These are phyloP conservation scores for Endoconidiophora polonica DNA, from an alignment of 2,329 filamentous ascomycete genomes.

Conservation along the genomic window DNA sequence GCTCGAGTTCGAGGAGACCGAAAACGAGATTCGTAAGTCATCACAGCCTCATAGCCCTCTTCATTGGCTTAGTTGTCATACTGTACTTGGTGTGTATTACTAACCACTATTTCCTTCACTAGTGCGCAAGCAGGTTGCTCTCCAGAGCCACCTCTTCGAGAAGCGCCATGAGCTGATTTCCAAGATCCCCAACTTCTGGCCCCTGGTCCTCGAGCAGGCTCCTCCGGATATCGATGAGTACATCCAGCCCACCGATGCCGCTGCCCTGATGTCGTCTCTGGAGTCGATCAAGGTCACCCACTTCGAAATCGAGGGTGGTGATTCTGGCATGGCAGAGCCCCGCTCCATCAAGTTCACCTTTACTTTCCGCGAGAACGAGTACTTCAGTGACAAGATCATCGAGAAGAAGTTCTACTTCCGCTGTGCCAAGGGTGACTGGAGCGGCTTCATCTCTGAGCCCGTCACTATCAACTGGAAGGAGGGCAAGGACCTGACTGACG, in stretches of 20 bases:
- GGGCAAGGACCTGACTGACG: slow-evolving; percentile 67
- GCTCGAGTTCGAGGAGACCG: slow-evolving; percentile 67
- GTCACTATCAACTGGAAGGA: slow-evolving; percentile 79
- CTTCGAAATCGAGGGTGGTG: slow-evolving; percentile 51
- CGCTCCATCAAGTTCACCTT: slow-evolving; percentile 64
- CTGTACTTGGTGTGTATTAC: not conserved
- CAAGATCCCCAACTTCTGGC: slow-evolving; percentile 80
- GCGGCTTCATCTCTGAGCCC: slow-evolving; percentile 72
- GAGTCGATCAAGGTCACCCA: slow-evolving; percentile 55
- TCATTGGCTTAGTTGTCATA: not conserved
- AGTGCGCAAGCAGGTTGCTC: slow-evolving; percentile 58
- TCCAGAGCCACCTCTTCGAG: slow-evolving; percentile 55
- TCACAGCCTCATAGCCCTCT: not conserved
- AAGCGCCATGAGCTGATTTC: slow-evolving; percentile 55
- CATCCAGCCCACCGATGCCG: slow-evolving; percentile 66
- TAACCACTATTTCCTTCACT: slow-evolving; percentile 13
- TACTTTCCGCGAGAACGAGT: slow-evolving; percentile 65
- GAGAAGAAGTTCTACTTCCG: slow-evolving; percentile 91
- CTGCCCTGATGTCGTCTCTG: slow-evolving; percentile 52
- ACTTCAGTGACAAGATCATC: slow-evolving; percentile 60
- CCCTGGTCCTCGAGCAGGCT: slow-evolving; percentile 77
- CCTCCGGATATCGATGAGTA: slow-evolving; percentile 76
- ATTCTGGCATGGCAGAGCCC: slow-evolving; percentile 50
- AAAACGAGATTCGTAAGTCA: slow-evolving; percentile 63
- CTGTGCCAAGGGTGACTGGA: slow-evolving; percentile 46